Evolutionary conservation across 352 stramenopile genomes (phyloP), one percentile per base, ranked within the genome.

Genomic region (Thraustochytrium striatum): DNA sequence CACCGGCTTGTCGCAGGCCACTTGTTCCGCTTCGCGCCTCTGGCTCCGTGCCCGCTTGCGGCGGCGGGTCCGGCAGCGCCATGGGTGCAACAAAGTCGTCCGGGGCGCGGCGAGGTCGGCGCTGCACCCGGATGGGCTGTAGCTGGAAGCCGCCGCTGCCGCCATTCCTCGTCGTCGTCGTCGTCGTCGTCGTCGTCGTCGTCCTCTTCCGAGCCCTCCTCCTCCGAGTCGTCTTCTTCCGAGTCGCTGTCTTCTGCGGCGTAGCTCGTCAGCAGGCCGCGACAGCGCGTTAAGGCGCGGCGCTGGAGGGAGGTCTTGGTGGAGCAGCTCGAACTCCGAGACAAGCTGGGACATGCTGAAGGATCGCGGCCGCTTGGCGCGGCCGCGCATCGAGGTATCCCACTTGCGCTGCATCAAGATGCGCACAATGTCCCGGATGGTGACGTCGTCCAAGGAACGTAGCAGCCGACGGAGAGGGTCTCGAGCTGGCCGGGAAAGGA

Each of bases 391-490:
- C 19, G 65, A 44, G 19, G 44, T 38, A n/a, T 61, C 47, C 44
- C 52, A 62, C 32, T 32, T 30, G 19, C 61, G 65, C 52, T 61
- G 30, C 65, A 75, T 61, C 19, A 75, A 43, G 7, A 75, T 43
- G 41, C 65, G 50, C 5, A 75, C 65, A 30, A 75, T 30, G 41
- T 75, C 65, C 3, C 65, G 44, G 5, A 19, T 38, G 7, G 65
- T 75, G 0, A 43, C 65, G 35, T 50, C 16, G 50, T 75, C 25
- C 0, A 75, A 32, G 44, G 44, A 32, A 75, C 52, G 50, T 75
- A 75, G 65, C 65, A 75, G 30, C 65, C 65, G 9, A 75, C 65
- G 1, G 44, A 58, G 30, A 75, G 47, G 30, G 68, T 62, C 36
- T 75, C 65, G 16, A 75, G 21, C 25, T 75, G 65, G 25, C 65